Conservation (phyloP, 345 rosid species). For the Orychophragmus violaceus region DNA sequence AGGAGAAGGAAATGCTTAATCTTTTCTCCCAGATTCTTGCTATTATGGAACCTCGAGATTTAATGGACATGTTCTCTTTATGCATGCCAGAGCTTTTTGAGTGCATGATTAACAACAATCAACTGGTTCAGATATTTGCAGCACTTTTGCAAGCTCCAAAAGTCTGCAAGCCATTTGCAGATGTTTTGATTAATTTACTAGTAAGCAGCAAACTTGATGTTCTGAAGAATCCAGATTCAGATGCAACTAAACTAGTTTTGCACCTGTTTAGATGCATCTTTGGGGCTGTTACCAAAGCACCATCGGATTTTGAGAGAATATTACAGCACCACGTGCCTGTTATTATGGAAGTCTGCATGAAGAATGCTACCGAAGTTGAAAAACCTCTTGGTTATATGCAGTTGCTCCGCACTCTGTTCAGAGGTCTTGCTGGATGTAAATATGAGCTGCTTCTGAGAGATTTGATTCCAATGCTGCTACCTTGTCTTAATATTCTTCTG, state of each 20-base stretch:
- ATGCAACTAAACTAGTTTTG: conserved; percentile 83
- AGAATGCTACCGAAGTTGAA: conserved; percentile 88
- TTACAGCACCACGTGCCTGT: conserved; percentile 93
- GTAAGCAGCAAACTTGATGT: conserved; percentile 84
- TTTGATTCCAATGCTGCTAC: conserved; percentile 76
- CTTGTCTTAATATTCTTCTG: conserved; percentile 84
- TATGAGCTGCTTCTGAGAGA: conserved; percentile 84
- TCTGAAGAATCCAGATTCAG: conserved; percentile 82
- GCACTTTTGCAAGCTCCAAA: conserved; percentile 71
- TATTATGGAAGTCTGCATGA: conserved; percentile 93
- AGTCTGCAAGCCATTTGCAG: conserved; percentile 87
- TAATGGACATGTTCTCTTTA: conserved; percentile 96
- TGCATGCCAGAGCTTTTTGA: conserved; percentile 98
- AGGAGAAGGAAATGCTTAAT: conserved; percentile 86
- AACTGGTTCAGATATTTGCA: conserved; percentile 86
- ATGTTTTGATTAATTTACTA: conserved; percentile 83
- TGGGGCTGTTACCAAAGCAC: conserved; percentile 84
- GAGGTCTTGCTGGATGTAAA: conserved; percentile 89
- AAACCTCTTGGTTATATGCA: conserved; percentile 90
- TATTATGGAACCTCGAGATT: conserved; percentile 97
- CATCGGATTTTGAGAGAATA: conserved; percentile 92
- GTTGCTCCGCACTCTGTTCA: conserved; percentile 83
- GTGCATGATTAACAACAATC: conserved; percentile 84
- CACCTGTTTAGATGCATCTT: conserved; percentile 90
- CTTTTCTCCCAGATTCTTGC: conserved; percentile 86